Evolutionary conservation across 2,329 filamentous ascomycete genomes (phyloP).

Genomic region (Aspergillus carbonarius): DNA sequence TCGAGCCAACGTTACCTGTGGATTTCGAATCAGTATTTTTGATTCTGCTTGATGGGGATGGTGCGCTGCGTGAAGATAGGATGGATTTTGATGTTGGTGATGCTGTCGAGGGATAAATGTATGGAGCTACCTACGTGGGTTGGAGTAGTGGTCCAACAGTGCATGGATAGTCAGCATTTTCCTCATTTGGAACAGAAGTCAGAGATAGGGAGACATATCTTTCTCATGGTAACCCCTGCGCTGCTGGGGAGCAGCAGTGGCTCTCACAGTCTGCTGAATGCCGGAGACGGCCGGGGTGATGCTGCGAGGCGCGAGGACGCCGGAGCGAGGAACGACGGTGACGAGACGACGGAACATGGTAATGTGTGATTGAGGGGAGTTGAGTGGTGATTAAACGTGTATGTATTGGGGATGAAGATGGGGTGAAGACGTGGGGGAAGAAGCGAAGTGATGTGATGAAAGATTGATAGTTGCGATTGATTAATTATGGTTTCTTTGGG

Average conservation of each 20-base stretch:
- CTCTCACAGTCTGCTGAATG: slow-evolving; percentile 43
- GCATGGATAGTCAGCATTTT: slow-evolving; percentile 18
- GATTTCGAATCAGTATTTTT: not conserved
- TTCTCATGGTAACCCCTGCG: slow-evolving; percentile 63
- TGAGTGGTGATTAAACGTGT: slow-evolving; percentile 20
- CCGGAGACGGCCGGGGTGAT: slow-evolving; percentile 46
- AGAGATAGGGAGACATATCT: slow-evolving; percentile 50
- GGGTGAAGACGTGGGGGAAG: slow-evolving; percentile 4
- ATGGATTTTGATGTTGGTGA: not conserved
- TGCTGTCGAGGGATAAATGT: not conserved
- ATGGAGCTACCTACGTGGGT: slow-evolving; percentile 56
- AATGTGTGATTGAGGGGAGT: slow-evolving; percentile 17
- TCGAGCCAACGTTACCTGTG: slow-evolving; percentile 57
- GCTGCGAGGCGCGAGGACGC: slow-evolving; percentile 50
- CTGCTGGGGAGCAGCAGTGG: slow-evolving; percentile 37
- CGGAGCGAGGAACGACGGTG: slow-evolving; percentile 53
- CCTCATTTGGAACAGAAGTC: not conserved
- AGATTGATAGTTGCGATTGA: slow-evolving; percentile 13
- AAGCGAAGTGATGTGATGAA: slow-evolving; percentile 2
- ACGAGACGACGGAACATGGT: slow-evolving; percentile 59
- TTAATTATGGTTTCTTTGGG: slow-evolving; percentile 12
- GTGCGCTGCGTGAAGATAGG: not conserved
- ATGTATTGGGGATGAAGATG: slow-evolving; percentile 23
- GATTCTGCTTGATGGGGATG: not conserved
- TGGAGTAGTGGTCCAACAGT: slow-evolving; percentile 79